Conservation (phyloP, 2,329 filamentous ascomycete genomes). For the Fusarium coffeatum region DNA sequence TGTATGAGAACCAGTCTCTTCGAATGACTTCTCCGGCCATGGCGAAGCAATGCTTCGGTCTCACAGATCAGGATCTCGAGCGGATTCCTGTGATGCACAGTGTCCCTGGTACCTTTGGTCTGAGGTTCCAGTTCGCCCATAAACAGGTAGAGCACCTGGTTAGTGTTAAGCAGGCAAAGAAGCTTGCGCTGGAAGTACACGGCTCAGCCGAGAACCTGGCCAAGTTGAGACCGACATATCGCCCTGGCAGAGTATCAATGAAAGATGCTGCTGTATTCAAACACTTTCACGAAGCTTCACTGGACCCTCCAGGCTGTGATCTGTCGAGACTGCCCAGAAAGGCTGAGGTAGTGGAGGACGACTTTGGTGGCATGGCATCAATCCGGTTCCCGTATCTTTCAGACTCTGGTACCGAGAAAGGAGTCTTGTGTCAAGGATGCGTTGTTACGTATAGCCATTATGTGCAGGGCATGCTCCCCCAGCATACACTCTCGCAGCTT, state of each 20-base stretch:
- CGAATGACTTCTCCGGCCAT: conserved; percentile 40
- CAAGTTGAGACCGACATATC: conserved; percentile 22
- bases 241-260: conserved; percentile 21
- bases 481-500: conserved; percentile 31
- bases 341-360: conserved; percentile 35
- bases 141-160: conserved; percentile 40
- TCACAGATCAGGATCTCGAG: conserved; percentile 38
- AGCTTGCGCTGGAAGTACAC: conserved; percentile 44
- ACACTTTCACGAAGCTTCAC: conserved; percentile 35
- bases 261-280: conserved; percentile 35
- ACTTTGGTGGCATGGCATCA: conserved; percentile 43
- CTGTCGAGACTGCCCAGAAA: conserved; percentile 37
- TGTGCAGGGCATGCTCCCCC: conserved; percentile 32
- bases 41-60: conserved; percentile 43
- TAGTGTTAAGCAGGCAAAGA: conserved; percentile 47
- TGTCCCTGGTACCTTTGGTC: conserved; percentile 42
- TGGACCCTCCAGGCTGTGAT: conserved; percentile 42
- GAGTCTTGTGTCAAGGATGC: conserved; percentile 44
- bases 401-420: conserved; percentile 30
- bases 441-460: conserved; percentile 36
- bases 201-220: conserved; percentile 35
- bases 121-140: conserved; percentile 32
- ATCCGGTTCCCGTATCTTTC: conserved; percentile 45
- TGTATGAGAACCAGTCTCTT: conserved; percentile 43
- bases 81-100: conserved; percentile 38